Evolutionary conservation across 140 eudicot species (phyloP), one percentile per base, ranked within the genome.

Genomic region (Bidens hawaiensis): DNA sequence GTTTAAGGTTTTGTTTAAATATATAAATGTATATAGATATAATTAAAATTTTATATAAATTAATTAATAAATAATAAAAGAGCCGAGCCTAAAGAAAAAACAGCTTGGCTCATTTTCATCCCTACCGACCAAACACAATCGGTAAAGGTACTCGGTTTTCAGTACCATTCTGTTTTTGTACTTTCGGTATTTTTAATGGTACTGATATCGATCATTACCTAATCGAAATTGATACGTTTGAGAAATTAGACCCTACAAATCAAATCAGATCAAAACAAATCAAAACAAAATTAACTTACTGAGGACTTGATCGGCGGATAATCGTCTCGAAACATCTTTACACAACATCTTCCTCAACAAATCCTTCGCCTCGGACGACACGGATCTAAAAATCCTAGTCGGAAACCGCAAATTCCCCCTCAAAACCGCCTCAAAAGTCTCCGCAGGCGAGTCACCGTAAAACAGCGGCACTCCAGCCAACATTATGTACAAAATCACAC

Each of bases 391-490:
- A 52, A 74, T 4, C 77, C 81, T 76, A 0, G 85, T 69, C 62
- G 99, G 99, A 43, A 93, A 93, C 78, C 96, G 72, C 25, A 93
- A 48, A 34, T 82, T 88, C 4, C 83, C 96, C 8, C 95, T 56
- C 68, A 87, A 10, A 53, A 91, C 96, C 22, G 88, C 86, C 50
- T 87, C 77, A 40, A 87, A 91, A 0, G 82, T 85, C 79, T 87
- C 93, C 13, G 67, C 79, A 6, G 88, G 71, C 4, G 87, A 53
- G 0, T 82, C 95, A 0, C 99, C 99, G 48, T 74, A 80, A 55
- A 91, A 91, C 30, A 96, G 99, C 42, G 94, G 83, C 57, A 85
- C 85, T 1, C 99, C 99, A 16, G 81, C 79, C 41, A 91, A 74
- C 96, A 91, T 87, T 27, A 83, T 70, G 65, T 93, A 93, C 78